Evolutionary conservation across 1,139 yeast species (phyloP).

Genomic region (Suhomyces guaymorum): DNA sequence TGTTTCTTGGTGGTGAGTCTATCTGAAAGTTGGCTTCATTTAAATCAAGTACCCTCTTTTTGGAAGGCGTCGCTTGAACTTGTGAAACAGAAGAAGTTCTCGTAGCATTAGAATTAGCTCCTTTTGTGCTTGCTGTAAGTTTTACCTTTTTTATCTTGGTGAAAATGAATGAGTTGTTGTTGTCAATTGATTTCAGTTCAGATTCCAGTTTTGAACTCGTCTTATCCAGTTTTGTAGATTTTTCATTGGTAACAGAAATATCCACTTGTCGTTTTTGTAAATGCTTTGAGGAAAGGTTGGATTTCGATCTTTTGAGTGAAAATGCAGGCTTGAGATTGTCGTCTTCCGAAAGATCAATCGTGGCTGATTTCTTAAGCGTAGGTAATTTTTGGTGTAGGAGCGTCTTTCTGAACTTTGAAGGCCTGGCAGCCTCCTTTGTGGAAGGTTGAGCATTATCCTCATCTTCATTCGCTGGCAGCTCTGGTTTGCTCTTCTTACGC

Average conservation of each 20-base stretch:
- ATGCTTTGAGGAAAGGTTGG: conserved; percentile 43
- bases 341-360: conserved; percentile 15
- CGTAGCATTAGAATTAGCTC: not conserved
- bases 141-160: conserved; percentile 29
- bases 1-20: too few species aligned
- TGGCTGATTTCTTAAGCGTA: conserved; percentile 17
- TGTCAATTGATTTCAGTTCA: not conserved
- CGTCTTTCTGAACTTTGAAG: conserved; percentile 23
- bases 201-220: not conserved
- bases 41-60: conserved; percentile 13
- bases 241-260: conserved; percentile 24
- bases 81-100: conserved; percentile 16
- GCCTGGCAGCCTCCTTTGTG: conserved; percentile 1
- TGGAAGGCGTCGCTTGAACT: conserved; percentile 29
- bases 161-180: conserved; percentile 25
- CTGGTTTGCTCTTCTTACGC: conserved; percentile 3
- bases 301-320: conserved; percentile 42
- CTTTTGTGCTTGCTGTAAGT: not conserved
- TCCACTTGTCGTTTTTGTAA: conserved; percentile 52
- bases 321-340: conserved; percentile 33
- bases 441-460: not conserved
- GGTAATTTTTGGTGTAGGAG: conserved; percentile 22
- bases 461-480: not conserved
- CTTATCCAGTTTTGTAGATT: conserved; percentile 5
- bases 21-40: not conserved